A percentile compares a stretch with the other conserved stretches of the same genome.
These are phyloP conservation scores for Abelmoschus esculentus DNA, from an alignment of 345 rosid genomes.

Conservation along the genomic window DNA sequence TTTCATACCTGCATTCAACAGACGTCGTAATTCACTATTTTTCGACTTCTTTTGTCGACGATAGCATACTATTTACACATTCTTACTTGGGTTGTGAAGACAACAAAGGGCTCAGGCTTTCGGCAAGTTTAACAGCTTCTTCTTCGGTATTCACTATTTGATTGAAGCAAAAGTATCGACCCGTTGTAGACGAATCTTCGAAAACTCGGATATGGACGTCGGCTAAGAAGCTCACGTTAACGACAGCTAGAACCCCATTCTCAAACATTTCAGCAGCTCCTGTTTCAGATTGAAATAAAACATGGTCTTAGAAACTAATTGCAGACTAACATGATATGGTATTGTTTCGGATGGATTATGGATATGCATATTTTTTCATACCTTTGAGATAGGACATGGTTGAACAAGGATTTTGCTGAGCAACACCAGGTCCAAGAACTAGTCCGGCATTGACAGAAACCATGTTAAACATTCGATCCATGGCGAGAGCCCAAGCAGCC, in stretches of 20 bases:
- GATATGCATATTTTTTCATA: neutral
- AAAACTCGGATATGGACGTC: constrained; percentile 67
- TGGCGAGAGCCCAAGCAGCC: constrained; percentile 92
- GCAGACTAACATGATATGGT: neutral
- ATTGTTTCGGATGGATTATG: neutral
- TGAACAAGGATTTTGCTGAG: constrained; percentile 55
- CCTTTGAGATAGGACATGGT: constrained; percentile 83
- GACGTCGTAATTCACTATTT: neutral
- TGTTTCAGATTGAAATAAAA: constrained; percentile 10
- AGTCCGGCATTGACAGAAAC: constrained; percentile 75
- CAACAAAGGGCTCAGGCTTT: constrained; percentile 55
- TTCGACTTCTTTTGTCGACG: neutral
- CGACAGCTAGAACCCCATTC: constrained; percentile 65
- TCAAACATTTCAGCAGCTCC: constrained; percentile 85
- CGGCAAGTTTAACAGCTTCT: constrained; percentile 49
- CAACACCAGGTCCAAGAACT: constrained; percentile 56
- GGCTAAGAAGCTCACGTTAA: constrained; percentile 50
- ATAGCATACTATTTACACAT: neutral
- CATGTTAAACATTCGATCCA: constrained; percentile 77
- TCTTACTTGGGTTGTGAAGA: constrained; percentile 56
- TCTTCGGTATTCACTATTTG: constrained; percentile 54
- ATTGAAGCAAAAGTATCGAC: constrained; percentile 78
- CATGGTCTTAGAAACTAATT: neutral
- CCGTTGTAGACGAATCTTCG: constrained; percentile 54
- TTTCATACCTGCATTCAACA: constrained; percentile 38